Percentiles rank a stretch among this genome's conserved stretches.
These are phyloP conservation scores for Tulasnella calospora DNA, from an alignment of 768 basidiomycete genomes.

Conservation along the genomic window DNA sequence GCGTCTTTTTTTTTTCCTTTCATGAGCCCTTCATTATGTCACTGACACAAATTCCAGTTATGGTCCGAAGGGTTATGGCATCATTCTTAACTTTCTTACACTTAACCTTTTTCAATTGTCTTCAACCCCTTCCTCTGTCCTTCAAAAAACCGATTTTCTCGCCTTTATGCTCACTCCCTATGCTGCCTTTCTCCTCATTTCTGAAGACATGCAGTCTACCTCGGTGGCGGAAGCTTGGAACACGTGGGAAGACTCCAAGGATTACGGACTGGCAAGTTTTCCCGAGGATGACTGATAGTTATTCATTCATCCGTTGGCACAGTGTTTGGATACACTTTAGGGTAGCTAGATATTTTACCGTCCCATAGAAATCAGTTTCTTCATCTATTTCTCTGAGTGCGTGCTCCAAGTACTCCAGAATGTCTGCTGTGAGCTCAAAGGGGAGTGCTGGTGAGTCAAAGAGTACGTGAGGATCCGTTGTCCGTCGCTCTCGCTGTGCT, in stretches of 20 bases:
- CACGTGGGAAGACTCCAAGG: not conserved
- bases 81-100: not conserved
- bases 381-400: not conserved
- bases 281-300: not conserved
- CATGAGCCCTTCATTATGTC: too few relatives aligned
- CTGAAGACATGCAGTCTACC: not conserved
- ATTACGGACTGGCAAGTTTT: not conserved
- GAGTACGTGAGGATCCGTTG: not conserved
- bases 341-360: not conserved
- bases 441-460: not conserved
- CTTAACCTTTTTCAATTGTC: not conserved
- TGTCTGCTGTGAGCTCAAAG: not conserved
- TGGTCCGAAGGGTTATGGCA: not conserved
- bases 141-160: not conserved
- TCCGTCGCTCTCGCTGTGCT: not conserved
- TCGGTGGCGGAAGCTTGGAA: not conserved
- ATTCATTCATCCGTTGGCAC: not conserved
- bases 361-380: not conserved
- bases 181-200: not conserved
- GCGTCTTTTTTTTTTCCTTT: too few relatives aligned
- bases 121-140: not conserved
- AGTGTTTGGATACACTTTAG: not conserved
- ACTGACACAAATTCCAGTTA: not conserved
- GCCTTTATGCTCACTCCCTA: not conserved
- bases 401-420: not conserved